Evolutionary conservation across 2,329 filamentous ascomycete genomes (phyloP), one percentile per base, ranked within the genome.

Genomic region (Chaetomiaceae sp.): DNA sequence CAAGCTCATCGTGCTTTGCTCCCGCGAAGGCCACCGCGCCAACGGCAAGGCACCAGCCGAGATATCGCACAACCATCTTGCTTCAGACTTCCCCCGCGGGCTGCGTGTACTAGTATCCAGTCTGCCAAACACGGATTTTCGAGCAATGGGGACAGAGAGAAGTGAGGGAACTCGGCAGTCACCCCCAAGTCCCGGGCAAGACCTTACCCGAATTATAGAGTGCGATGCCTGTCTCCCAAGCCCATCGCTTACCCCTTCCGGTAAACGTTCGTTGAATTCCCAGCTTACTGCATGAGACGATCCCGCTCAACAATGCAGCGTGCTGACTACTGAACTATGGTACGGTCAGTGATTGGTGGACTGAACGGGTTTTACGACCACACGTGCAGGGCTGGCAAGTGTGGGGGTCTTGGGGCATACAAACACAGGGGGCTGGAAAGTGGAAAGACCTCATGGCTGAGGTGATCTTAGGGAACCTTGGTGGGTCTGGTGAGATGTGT

Each of bases 281-380:
- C 22, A 22, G 34, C 23, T 37, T 29, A 12, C 45, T n/a, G n/a
- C 17, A 3, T 23, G 20, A 17, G 39, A 25, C 20, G 29, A 37
- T 19, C 34, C 12, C 43, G 23, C 22, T 23, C 15, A 19, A 29
- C 11, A 19, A 42, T 42, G 47, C 34, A 38, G 22, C 45, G 23
- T n/a, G 33, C 45, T 47, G 45, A 47, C 34, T 38, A 33, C 29
- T 47, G 14, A 19, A 47, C n/a, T 20, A 20, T 46, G 43, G 45
- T 27, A 38, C 22, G n/a, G 33, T 15, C 2, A 36, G n/a, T 29
- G 23, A 47, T 38, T 38, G 45, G 45, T 33, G 12, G 15, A 20
- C 4, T 38, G n/a, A n/a, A 6, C 14, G 25, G 25, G 9, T 27
- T 27, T 27, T n/a, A 33, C 19, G 7, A 47, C n/a, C 4, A n/a